phyloP scores from a whole-genome alignment of 202 grass and related monocot species.

The Saccharum hybrid region DNA sequence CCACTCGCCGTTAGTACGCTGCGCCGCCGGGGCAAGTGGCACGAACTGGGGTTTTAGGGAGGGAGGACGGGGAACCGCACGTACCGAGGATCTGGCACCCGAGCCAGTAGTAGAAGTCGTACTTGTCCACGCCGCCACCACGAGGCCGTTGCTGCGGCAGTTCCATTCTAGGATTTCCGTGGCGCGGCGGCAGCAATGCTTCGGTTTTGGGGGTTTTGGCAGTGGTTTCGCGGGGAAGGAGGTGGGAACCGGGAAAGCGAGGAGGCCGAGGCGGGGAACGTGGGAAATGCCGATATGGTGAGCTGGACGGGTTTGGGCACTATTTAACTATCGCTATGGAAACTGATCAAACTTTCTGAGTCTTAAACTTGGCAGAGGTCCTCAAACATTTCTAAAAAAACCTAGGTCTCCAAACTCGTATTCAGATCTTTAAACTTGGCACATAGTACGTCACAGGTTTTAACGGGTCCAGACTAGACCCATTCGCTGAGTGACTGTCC shows the following conservation, averaged over 20 bases:
- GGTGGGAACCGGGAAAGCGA: not conserved
- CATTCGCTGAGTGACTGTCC: too few species aligned
- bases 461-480: too few species aligned
- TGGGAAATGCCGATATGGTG: too few species aligned
- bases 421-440: too few species aligned
- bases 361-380: too few species aligned
- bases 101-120: constrained; percentile 35
- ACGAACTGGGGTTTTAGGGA: constrained; percentile 21
- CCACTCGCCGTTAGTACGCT: not conserved
- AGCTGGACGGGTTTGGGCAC: too few species aligned
- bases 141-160: not conserved
- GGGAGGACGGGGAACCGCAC: not conserved
- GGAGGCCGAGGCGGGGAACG: too few species aligned
- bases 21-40: not conserved
- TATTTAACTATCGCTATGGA: too few species aligned
- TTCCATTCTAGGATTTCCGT: not conserved
- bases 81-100: constrained; percentile 12
- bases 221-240: not conserved
- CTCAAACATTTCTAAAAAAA: too few species aligned
- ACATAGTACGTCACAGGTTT: too few species aligned
- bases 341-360: too few species aligned
- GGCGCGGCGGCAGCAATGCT: not conserved
- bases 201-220: not conserved
- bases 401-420: too few species aligned
- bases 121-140: constrained; percentile 24